Base-by-base conservation (phyloP, 108 stramenopile species). In the Poteriospumella lacustris region DNA sequence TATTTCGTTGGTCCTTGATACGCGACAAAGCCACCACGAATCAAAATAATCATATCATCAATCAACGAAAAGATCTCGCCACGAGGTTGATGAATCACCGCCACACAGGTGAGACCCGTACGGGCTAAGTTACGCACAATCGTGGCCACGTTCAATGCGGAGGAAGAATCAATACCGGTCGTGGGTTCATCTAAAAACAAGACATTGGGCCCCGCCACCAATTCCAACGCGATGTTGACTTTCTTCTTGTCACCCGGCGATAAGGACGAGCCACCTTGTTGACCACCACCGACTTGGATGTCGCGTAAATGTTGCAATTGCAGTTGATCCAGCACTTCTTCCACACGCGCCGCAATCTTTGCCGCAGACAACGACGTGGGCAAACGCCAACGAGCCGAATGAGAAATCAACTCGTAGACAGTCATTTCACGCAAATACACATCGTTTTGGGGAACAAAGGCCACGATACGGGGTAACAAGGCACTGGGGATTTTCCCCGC, bases 201-300 rank as follows among this genome's bases (percentile, higher is more conserved):
- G 3, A 89, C 39, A 36, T 68, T 72, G 24, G 90, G 90, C 42
- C 58, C 58, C 24, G 80, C 76, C 85, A 91, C 86, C 1, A 91
- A 81, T 69, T 91, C 89, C 33, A 89, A 33, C 2, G 87, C 90
- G 73, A 91, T 88, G 72, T 87, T 91, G 33, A 91, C 91, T 39
- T 91, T 76, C 29, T 91, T 81, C 38, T 89, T 84, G 67, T 93
- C 91, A 1, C 70, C 70, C 36, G 44, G 44, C 26, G 40, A 42
- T 42, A 73, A 64, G 36, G 31, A 19, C 28, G 60, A 33, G 58
- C 59, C 76, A 34, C 43, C 44, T n/a, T 29, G 29, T 19, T 34
- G 38, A 33, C 9, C 15, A 3, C 60, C 60, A 64, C 76, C 76
- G 33, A 76, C 59, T 3, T 28, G 24, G 76, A 19, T 59, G 29